Conservation (phyloP, 495 filamentous ascomycete species). For the Cetradonia linearis region DNA sequence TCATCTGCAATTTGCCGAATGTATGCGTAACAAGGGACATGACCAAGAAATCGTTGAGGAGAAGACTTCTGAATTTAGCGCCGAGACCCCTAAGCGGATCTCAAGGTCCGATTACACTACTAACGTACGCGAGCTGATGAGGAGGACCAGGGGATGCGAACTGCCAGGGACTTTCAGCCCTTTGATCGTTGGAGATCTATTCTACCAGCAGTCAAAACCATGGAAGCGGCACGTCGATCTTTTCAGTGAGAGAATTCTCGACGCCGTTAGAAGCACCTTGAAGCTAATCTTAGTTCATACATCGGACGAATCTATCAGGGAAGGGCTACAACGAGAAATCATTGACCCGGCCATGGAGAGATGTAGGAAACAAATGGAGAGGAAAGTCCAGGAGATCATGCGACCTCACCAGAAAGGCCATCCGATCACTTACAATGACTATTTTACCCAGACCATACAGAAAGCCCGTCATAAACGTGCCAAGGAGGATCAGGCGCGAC, state of each 20-base stretch:
- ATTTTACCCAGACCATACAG: conserved; percentile 25
- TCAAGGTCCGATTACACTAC: no score
- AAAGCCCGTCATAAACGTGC: conserved; percentile 7
- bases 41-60: conserved; percentile 27
- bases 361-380: neutral
- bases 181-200: conserved; percentile 37
- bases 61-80: conserved; percentile 25
- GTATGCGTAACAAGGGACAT: conserved; percentile 40
- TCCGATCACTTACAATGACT: conserved; percentile 28
- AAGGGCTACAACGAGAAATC: conserved; percentile 33
- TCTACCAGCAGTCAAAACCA: conserved; percentile 33
- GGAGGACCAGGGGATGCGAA: conserved; percentile 33
- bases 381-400: conserved; percentile 24
- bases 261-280: conserved; percentile 33
- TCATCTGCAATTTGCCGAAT: conserved; percentile 45
- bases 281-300: conserved; percentile 28
- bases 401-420: conserved; percentile 6
- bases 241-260: conserved; percentile 32
- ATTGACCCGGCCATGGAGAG: conserved; percentile 33
- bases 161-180: conserved; percentile 41
- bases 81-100: conserved; percentile 28
- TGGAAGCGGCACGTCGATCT: conserved; percentile 31
- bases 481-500: neutral
- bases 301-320: conserved; percentile 33
- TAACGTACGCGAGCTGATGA: conserved; percentile 15